Conservation (phyloP, 345 rosid genomes). For the Brassica rapa region DNA sequence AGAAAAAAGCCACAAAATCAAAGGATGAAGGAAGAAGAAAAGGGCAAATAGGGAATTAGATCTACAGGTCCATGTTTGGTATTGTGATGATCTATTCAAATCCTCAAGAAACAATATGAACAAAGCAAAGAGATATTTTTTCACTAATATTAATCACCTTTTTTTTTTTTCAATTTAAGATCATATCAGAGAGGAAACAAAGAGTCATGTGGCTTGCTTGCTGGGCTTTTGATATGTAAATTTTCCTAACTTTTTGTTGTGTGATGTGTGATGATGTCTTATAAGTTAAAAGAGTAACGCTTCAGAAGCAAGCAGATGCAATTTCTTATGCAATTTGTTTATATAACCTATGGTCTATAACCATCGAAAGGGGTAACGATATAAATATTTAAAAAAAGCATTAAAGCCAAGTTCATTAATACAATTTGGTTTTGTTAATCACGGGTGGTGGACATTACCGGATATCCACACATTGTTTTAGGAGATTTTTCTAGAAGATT, state of each 20-base stretch:
- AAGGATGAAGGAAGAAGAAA: slow-evolving; percentile 34
- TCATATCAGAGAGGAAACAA: slow-evolving; percentile 17
- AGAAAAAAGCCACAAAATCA: slow-evolving; percentile 28
- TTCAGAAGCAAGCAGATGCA: slow-evolving; percentile 34
- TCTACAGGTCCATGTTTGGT: slow-evolving; percentile 30
- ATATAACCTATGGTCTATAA: not conserved
- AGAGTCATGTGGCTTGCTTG: slow-evolving; percentile 21
- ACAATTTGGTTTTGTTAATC: not conserved
- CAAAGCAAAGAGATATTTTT: not conserved
- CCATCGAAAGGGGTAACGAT: not conserved
- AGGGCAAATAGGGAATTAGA: slow-evolving; percentile 50
- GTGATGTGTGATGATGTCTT: slow-evolving; percentile 15
- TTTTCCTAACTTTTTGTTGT: slow-evolving; percentile 4
- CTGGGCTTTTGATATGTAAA: slow-evolving; percentile 17
- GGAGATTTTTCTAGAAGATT: not conserved
- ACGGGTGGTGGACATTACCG: slow-evolving; percentile 18
- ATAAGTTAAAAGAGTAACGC: slow-evolving; percentile 34
- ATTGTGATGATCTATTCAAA: not conserved
- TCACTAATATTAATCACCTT: slow-evolving; percentile 20
- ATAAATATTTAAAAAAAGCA: not conserved
- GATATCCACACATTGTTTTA: slow-evolving; percentile 25
- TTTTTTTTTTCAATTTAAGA: slow-evolving; percentile 9
- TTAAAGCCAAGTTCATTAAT: not conserved
- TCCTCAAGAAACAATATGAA: slow-evolving; percentile 13
- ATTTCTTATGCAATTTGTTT: slow-evolving; percentile 34